Percentiles rank a stretch among this genome's conserved stretches.
Evolutionary conservation across 129 eudicot species (phyloP).

Genomic region (Sambucus nigra): DNA sequence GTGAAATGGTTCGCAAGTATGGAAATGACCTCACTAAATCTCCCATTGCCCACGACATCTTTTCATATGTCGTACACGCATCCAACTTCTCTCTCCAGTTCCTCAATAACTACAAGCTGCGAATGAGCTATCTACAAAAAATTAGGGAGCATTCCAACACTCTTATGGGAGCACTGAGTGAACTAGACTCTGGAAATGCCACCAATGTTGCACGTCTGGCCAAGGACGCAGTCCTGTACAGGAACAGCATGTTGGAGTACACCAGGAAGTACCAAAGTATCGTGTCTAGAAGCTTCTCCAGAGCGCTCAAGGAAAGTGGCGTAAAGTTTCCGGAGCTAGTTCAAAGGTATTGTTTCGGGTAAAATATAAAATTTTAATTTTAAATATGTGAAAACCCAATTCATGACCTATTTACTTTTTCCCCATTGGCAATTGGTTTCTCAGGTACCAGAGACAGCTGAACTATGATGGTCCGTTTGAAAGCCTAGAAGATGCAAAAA

Average conservation of each 20-base stretch:
- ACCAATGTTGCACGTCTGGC: neutral
- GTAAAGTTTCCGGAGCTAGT: neutral
- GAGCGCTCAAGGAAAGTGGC: neutral
- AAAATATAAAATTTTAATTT: no score
- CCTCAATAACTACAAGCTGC: neutral
- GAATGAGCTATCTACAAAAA: neutral
- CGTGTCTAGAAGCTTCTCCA: neutral
- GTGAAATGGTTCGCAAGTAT: neutral
- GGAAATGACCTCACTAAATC: neutral
- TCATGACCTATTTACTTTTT: neutral
- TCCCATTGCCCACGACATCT: neutral
- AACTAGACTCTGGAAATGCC: neutral
- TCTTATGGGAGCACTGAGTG: neutral
- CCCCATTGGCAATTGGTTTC: neutral
- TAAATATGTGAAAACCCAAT: no score
- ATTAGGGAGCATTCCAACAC: neutral
- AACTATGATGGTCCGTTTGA: no score
- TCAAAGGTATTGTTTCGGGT: neutral
- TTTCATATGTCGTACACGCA: neutral
- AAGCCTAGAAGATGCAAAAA: neutral
- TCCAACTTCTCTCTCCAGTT: neutral
- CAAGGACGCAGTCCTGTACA: neutral
- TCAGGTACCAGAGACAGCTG: neutral
- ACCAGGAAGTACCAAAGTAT: neutral
- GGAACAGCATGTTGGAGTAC: neutral